phyloP scores from a whole-genome alignment of 208 protist species.

The Wallacemonas sp. region DNA sequence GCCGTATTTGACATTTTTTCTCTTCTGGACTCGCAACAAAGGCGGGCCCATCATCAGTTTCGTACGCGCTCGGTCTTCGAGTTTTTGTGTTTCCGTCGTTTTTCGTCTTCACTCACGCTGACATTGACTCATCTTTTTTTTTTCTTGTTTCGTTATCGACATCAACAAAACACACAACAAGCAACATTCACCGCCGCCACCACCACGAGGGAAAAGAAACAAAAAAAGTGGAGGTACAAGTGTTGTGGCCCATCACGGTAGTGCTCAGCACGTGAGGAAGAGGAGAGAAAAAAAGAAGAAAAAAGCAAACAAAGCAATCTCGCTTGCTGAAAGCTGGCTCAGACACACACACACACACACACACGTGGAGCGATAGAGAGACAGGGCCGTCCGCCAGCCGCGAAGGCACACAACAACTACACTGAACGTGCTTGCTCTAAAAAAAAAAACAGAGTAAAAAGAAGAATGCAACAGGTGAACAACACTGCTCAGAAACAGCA shows the following conservation, averaged over 20 bases:
- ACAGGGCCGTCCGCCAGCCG: too few species aligned
- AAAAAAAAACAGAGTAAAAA: slow-evolving; percentile 10
- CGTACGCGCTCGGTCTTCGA: too few species aligned
- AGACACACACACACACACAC: too few species aligned
- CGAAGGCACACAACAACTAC: too few species aligned
- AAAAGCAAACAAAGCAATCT: background rate
- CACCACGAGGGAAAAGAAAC: slow-evolving; percentile 10
- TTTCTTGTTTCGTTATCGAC: slow-evolving; percentile 12
- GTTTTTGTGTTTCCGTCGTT: too few species aligned
- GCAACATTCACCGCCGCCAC: background rate
- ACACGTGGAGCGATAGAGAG: background rate
- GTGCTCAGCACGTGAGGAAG: background rate
- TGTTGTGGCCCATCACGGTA: too few species aligned
- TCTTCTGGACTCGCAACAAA: too few species aligned
- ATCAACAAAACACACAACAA: slow-evolving; percentile 5
- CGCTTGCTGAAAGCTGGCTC: too few species aligned
- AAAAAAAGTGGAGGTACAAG: too few species aligned
- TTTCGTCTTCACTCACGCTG: background rate
- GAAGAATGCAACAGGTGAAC: slow-evolving; percentile 2
- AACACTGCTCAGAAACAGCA: slow-evolving; percentile 7
- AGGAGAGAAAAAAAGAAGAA: slow-evolving; percentile 17
- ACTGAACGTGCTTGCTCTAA: too few species aligned
- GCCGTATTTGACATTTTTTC: too few species aligned
- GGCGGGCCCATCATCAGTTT: too few species aligned
- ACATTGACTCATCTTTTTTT: slow-evolving; percentile 15